Base-by-base conservation (phyloP, 2,329 filamentous ascomycete species). In the Microdochium nivale region DNA sequence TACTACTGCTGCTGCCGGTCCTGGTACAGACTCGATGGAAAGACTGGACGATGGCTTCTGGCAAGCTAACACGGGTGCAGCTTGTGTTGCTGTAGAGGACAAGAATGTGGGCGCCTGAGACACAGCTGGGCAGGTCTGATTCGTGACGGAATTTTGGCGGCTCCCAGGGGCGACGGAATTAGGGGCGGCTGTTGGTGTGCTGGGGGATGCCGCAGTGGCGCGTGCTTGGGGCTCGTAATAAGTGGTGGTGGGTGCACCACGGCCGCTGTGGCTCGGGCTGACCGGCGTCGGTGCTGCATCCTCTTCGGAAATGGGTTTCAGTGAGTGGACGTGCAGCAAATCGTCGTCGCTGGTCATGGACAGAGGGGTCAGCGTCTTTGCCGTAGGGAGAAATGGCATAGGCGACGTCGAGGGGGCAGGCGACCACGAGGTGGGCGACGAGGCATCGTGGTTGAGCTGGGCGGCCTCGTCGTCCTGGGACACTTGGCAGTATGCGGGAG, bases 301-400 rank as follows among this genome's bases (percentile, higher is more conserved):
- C 14, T 16, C 13, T 14, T 19, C 19, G 35, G 14, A 19, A 8
- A 30, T 37, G 33, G 33, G 13, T 19, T 19, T 19, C 5, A 37
- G 11, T 14, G 33, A 14, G 33, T 37, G 4, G 33, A 16, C 33
- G 33, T 37, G 33, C 33, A 37, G 13, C 33, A 37, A 16, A 14
- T 37, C 27, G 47, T 40, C 47, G n/a, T 66, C 61, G 54, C 60
- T 63, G 33, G 64, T 57, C 62, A 65, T 62, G 11, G 64, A 66
- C 48, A 67, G 51, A 3, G 63, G 63, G n/a, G 63, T 66, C 50
- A 64, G 63, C 10, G 61, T 59, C 16, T 61, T 57, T 40, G 59
- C 49, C 40, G 56, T 48, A 4, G 56, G 55, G 14, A 66, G 58
- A 49, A 65, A 62, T 46, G 63, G 60, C 60, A 64, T 62, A 8